Conservation (phyloP, 2,329 filamentous ascomycete genomes). For the Pseudogymnoascus pannorum region DNA sequence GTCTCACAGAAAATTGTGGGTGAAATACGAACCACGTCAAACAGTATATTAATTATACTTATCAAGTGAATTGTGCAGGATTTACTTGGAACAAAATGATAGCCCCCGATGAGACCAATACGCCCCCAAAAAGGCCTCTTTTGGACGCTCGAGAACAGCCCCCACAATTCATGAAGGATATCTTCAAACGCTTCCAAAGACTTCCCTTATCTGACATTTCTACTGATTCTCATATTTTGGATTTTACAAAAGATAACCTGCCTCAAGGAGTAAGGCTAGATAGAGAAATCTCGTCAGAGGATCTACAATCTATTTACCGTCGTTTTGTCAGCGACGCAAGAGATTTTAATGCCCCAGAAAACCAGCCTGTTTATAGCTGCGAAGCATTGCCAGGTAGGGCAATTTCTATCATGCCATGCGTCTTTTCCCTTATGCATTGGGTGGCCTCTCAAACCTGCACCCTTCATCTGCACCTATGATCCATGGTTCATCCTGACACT, state of each 20-base stretch:
- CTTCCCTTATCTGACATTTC: constrained; percentile 46
- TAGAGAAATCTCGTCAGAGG: constrained; percentile 36
- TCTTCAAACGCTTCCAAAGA: constrained; percentile 70
- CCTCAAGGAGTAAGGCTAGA: constrained; percentile 25
- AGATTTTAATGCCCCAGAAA: background rate
- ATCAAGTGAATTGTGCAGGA: background rate
- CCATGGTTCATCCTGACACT: constrained; percentile 16
- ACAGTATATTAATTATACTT: background rate
- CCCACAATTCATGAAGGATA: constrained; percentile 57
- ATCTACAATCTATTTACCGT: constrained; percentile 38
- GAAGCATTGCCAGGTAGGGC: constrained; percentile 59
- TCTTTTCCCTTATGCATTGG: background rate
- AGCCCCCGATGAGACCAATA: background rate
- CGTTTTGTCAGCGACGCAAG: constrained; percentile 31
- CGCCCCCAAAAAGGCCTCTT: background rate
- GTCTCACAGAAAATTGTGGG: background rate
- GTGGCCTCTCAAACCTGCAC: background rate
- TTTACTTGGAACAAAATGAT: constrained; percentile 6
- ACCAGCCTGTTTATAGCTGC: constrained; percentile 54
- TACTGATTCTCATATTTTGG: constrained; percentile 48
- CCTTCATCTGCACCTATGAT: background rate
- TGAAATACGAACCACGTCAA: background rate
- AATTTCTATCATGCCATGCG: background rate
- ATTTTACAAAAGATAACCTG: constrained; percentile 33
- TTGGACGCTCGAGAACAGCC: constrained; percentile 75